Conservation (phyloP, 2,329 filamentous ascomycete genomes). For the Talaromyces sp. region DNA sequence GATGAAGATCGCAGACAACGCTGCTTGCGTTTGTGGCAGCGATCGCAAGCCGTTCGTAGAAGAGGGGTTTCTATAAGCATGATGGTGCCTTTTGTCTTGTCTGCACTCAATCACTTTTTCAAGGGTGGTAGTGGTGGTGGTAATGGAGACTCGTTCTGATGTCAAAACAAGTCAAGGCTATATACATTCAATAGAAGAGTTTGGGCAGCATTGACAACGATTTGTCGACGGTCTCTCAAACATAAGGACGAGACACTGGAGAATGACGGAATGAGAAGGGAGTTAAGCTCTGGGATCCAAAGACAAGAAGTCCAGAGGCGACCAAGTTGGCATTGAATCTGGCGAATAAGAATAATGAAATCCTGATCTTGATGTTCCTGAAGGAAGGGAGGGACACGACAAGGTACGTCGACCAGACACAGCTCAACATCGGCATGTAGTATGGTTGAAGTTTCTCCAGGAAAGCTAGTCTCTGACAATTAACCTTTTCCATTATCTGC, state of each 20-base stretch:
- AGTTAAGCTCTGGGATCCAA: background rate
- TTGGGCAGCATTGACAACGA: background rate
- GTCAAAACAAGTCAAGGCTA: no score
- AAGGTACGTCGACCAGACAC: background rate
- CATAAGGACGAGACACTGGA: background rate
- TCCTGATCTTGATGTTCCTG: background rate
- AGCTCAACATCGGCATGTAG: background rate
- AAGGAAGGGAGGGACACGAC: background rate
- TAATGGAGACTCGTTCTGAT: no score
- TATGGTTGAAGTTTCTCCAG: background rate
- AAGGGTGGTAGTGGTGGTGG: no score
- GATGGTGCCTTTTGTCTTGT: background rate
- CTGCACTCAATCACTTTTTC: no score
- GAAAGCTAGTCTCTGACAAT: background rate
- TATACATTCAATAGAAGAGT: no score
- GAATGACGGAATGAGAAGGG: background rate
- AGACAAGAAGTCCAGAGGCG: background rate
- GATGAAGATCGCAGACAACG: slow-evolving; percentile 5
- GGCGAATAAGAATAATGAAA: background rate
- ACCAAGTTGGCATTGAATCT: background rate
- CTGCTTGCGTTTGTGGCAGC: slow-evolving; percentile 15
- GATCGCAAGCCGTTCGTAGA: slow-evolving; percentile 11
- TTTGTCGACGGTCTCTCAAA: background rate
- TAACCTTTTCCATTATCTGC: background rate
- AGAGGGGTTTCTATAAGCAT: background rate